These are phyloP conservation scores for Aspergillus unguis DNA, from an alignment of 2,329 filamentous ascomycete genomes.

Conservation along the genomic window DNA sequence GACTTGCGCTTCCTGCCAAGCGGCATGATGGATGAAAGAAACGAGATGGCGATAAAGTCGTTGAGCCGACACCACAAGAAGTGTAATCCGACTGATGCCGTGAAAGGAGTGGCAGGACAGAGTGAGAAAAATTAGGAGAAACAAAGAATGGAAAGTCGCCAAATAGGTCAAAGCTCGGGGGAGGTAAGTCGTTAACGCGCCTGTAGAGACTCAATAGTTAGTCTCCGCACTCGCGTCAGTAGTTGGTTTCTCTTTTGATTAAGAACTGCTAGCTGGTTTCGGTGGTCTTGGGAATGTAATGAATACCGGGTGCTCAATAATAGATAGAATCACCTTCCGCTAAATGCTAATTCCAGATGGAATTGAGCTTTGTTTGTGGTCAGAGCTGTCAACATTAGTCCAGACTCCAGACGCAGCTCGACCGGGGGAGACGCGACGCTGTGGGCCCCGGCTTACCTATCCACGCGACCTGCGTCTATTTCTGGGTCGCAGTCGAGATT, in stretches of 20 bases:
- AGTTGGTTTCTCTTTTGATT: not conserved
- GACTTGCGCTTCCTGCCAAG: constrained; percentile 28
- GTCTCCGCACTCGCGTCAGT: not conserved
- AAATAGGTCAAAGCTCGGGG: constrained; percentile 6
- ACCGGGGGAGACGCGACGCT: not conserved
- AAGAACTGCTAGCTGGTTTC: too few species aligned
- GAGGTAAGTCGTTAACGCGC: constrained; percentile 9
- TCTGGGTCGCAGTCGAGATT: too few species aligned
- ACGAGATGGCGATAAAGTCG: constrained; percentile 2
- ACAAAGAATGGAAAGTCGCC: not conserved
- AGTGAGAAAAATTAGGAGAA: constrained; percentile 2
- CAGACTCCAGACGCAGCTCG: not conserved
- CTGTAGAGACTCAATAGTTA: constrained; percentile 6
- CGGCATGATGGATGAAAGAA: constrained; percentile 10
- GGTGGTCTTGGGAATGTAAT: too few species aligned
- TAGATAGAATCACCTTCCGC: not conserved
- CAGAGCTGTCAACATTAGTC: not conserved
- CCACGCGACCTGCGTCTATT: not conserved
- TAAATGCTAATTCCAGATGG: not conserved
- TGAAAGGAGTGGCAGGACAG: constrained; percentile 1
- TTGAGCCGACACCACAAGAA: not conserved
- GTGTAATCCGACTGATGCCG: not conserved
- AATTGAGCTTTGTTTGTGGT: not conserved
- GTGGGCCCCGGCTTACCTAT: not conserved
- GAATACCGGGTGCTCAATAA: not conserved